These are phyloP conservation scores for Exophiala sideris DNA, from an alignment of 2,329 filamentous ascomycete species.

Conservation along the genomic window DNA sequence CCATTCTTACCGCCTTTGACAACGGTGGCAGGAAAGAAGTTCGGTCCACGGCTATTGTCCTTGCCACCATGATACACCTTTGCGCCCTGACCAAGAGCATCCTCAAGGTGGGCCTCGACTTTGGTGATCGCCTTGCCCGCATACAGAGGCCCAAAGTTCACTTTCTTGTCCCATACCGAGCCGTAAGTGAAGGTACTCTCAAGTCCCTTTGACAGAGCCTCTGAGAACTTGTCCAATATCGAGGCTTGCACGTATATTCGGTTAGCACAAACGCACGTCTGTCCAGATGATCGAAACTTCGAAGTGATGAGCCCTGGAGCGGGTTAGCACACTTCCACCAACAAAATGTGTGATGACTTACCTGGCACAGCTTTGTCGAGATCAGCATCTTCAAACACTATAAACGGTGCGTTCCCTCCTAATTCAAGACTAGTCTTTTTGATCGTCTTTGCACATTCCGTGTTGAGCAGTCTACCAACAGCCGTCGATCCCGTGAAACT, in stretches of 20 bases:
- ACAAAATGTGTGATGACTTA: not conserved
- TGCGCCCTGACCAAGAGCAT: constrained; percentile 77
- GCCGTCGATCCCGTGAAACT: constrained; percentile 33
- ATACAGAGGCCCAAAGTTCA: constrained; percentile 80
- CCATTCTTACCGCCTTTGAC: constrained; percentile 70
- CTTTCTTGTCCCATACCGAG: constrained; percentile 70
- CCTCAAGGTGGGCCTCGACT: constrained; percentile 73
- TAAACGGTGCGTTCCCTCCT: constrained; percentile 40
- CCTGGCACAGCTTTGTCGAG: constrained; percentile 66
- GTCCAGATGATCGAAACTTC: constrained; percentile 58
- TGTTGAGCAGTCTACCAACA: constrained; percentile 41
- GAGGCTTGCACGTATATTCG: constrained; percentile 80
- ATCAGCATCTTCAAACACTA: constrained; percentile 41
- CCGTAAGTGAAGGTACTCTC: constrained; percentile 73
- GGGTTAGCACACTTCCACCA: not conserved
- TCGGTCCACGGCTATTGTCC: constrained; percentile 56
- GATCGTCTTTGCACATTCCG: constrained; percentile 32
- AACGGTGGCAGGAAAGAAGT: constrained; percentile 79
- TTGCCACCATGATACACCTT: constrained; percentile 53
- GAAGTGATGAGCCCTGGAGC: constrained; percentile 13
- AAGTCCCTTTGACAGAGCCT: constrained; percentile 60
- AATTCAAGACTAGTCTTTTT: constrained; percentile 45
- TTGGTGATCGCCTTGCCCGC: constrained; percentile 70
- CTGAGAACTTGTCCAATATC: constrained; percentile 79
- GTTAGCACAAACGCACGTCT: constrained; percentile 90